A percentile compares a stretch with the other conserved stretches of the same genome.
These are phyloP conservation scores for Candida taoyuanica DNA, from an alignment of 805 yeast species.

Conservation along the genomic window DNA sequence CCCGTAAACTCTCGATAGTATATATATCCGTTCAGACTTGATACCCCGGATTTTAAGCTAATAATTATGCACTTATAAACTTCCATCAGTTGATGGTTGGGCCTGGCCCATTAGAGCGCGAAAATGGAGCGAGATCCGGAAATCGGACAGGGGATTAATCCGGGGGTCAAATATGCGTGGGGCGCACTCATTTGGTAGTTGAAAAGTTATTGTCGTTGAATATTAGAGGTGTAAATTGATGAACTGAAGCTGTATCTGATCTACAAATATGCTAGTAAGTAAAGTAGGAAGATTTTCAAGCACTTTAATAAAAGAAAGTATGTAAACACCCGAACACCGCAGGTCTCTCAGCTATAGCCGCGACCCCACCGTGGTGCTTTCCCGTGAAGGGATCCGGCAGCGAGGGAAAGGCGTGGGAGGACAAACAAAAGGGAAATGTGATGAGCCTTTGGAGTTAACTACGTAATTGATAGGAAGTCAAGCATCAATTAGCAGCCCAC, in stretches of 20 bases:
- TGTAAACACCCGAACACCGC: not conserved
- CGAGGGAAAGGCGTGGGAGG: not conserved
- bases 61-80: no score
- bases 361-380: not conserved
- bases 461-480: not conserved
- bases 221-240: no score
- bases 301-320: no score
- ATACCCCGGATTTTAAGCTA: not conserved
- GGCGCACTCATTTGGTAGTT: no score
- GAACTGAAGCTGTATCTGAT: not conserved
- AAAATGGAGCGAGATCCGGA: no score
- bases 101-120: no score
- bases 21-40: no score
- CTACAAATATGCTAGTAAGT: not conserved
- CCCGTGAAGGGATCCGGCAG: conserved; percentile 1
- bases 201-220: no score
- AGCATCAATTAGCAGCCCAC: not conserved
- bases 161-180: not conserved
- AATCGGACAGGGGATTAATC: no score
- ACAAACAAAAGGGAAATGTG: not conserved
- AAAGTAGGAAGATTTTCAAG: no score
- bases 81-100: not conserved
- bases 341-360: not conserved
- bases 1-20: no score
- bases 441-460: not conserved